Percentiles rank a stretch among this genome's conserved stretches.
These are phyloP conservation scores for Chlamydomonas asymmetrica DNA, from an alignment of 139 green algal species.

Conservation along the genomic window DNA sequence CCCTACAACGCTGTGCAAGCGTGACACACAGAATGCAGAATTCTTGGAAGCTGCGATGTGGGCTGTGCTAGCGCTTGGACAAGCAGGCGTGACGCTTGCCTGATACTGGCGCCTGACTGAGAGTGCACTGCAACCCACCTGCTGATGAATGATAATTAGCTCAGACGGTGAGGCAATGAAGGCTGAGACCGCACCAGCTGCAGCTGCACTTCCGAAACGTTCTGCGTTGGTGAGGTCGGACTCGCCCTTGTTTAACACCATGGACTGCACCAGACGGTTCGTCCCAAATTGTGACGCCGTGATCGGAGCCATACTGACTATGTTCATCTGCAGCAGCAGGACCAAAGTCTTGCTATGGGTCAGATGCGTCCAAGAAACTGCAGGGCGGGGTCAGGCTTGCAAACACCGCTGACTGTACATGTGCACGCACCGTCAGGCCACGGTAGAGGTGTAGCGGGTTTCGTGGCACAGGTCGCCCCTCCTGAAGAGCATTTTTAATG, in stretches of 20 bases:
- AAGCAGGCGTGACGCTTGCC: neutral
- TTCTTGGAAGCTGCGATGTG: too few relatives aligned
- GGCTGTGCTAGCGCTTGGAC: too few relatives aligned
- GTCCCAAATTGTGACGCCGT: conserved; percentile 87
- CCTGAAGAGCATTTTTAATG: conserved; percentile 89
- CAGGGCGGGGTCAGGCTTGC: too few relatives aligned
- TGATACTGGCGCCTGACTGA: neutral
- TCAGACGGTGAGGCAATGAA: conserved; percentile 78
- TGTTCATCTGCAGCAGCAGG: conserved; percentile 68
- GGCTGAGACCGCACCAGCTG: conserved; percentile 62
- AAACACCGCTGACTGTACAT: too few relatives aligned
- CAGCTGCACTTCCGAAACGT: conserved; percentile 47
- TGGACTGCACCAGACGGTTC: conserved; percentile 60
- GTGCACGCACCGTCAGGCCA: conserved; percentile 56
- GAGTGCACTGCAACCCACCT: conserved; percentile 40
- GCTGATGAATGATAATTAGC: conserved; percentile 92
- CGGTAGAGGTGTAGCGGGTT: conserved; percentile 72
- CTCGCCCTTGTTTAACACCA: conserved; percentile 30
- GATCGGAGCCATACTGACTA: conserved; percentile 85
- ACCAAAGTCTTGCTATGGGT: neutral
- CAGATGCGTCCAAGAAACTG: too few relatives aligned
- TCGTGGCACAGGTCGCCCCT: conserved; percentile 71
- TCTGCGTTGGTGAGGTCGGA: conserved; percentile 23
- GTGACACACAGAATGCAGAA: too few relatives aligned
- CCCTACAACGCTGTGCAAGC: too few relatives aligned